phyloP scores from a whole-genome alignment of 2,329 filamentous ascomycete genomes.

The Nemania sp. region DNA sequence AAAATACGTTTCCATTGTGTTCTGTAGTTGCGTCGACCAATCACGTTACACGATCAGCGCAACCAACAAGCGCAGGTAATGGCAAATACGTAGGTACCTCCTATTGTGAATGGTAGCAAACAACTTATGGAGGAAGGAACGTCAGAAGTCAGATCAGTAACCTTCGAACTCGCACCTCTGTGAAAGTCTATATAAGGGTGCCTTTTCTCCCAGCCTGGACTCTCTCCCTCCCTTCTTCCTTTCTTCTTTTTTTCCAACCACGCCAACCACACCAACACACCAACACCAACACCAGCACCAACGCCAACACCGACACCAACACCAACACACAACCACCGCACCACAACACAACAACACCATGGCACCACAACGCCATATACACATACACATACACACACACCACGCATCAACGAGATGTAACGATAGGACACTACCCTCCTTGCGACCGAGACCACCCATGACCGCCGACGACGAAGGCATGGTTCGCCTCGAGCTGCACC shows the following conservation, averaged over 20 bases:
- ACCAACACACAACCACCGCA: too few species aligned
- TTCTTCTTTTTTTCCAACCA: background rate
- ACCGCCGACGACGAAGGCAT: background rate
- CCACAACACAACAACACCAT: too few species aligned
- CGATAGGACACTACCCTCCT: background rate
- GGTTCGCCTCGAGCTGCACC: conserved; percentile 8
- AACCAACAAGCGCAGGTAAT: background rate
- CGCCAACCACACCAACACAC: background rate
- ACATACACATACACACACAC: too few species aligned
- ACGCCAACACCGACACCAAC: too few species aligned
- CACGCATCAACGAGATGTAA: too few species aligned
- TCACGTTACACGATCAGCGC: background rate
- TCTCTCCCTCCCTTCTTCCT: background rate
- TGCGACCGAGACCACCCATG: conserved; percentile 3
- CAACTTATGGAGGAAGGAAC: too few species aligned
- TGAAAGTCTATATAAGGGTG: background rate
- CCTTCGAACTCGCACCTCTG: background rate
- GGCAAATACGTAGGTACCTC: too few species aligned
- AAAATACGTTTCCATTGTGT: too few species aligned
- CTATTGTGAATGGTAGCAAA: too few species aligned
- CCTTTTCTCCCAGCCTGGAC: background rate
- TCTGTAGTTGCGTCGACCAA: background rate
- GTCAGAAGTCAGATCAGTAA: background rate
- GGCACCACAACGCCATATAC: too few species aligned
- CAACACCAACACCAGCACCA: too few species aligned